Evolutionary conservation across 805 yeast genomes (phyloP).

Genomic region (Candida coquimbonensis): DNA sequence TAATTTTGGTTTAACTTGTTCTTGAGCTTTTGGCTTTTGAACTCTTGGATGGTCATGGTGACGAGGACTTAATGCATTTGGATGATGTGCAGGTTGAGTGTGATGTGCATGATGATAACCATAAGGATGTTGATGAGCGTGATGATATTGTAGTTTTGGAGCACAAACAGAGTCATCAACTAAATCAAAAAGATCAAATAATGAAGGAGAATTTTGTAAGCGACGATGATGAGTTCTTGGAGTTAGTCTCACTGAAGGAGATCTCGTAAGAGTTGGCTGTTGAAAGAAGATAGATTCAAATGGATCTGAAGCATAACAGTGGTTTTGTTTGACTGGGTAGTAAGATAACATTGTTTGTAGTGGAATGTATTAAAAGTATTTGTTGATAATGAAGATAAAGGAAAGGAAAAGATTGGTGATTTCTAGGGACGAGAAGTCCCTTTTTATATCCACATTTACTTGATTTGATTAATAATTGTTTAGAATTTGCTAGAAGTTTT

Average conservation of each 20-base stretch:
- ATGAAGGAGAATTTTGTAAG: not conserved
- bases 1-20: not conserved
- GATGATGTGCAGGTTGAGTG: not conserved
- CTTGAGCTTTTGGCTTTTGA: not conserved
- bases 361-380: not conserved
- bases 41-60: not conserved
- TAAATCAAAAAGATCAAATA: conserved; percentile 3
- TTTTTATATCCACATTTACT: not conserved
- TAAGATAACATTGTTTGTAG: not conserved
- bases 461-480: not conserved
- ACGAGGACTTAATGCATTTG: not conserved
- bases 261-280: conserved; percentile 4
- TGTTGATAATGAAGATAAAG: not conserved
- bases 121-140: not conserved
- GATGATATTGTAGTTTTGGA: not conserved
- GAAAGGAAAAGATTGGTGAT: not conserved
- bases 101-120: not conserved
- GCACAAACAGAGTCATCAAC: not conserved
- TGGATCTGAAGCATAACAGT: not conserved
- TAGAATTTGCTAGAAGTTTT: not conserved
- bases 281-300: conserved; percentile 3
- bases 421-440: not conserved
- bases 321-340: not conserved
- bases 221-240: not conserved
- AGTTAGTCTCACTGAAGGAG: conserved; percentile 1